Conservation (phyloP, 2,329 filamentous ascomycete species). For the Verruconis gallopava region DNA sequence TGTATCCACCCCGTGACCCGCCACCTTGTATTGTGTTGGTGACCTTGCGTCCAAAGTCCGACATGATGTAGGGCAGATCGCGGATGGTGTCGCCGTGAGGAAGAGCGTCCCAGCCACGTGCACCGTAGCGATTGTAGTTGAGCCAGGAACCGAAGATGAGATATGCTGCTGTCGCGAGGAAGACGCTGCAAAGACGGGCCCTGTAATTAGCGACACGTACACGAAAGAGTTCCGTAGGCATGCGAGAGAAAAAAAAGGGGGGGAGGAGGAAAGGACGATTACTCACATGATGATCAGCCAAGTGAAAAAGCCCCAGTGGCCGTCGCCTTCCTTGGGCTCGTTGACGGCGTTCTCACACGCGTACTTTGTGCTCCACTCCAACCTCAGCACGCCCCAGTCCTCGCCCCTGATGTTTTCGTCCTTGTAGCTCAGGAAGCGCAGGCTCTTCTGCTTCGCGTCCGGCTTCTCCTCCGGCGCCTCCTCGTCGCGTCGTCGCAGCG, state of each 20-base stretch:
- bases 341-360: constrained; percentile 50
- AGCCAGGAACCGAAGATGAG: constrained; percentile 98
- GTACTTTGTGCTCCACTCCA: constrained; percentile 80
- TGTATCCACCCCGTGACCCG: constrained; percentile 81
- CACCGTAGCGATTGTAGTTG: constrained; percentile 95
- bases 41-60: constrained; percentile 72
- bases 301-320: constrained; percentile 89
- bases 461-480: constrained; percentile 15
- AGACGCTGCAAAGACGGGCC: constrained; percentile 45
- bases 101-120: constrained; percentile 85
- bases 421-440: constrained; percentile 67
- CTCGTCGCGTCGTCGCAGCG: constrained; percentile 17
- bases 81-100: constrained; percentile 87
- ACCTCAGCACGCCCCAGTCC: constrained; percentile 47
- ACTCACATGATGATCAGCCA: constrained; percentile 89
- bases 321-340: constrained; percentile 30
- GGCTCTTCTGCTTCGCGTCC: constrained; percentile 39
- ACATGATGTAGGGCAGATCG: constrained; percentile 81
- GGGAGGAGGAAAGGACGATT: not conserved
- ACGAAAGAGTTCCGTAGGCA: not conserved
- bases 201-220: constrained; percentile 1
- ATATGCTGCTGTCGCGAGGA: constrained; percentile 75
- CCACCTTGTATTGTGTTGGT: constrained; percentile 74
- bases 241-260: constrained; percentile 1
- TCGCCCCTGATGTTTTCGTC: constrained; percentile 37